Base-by-base conservation (phyloP, 441 rosid species). In the Capsella rubella region DNA sequence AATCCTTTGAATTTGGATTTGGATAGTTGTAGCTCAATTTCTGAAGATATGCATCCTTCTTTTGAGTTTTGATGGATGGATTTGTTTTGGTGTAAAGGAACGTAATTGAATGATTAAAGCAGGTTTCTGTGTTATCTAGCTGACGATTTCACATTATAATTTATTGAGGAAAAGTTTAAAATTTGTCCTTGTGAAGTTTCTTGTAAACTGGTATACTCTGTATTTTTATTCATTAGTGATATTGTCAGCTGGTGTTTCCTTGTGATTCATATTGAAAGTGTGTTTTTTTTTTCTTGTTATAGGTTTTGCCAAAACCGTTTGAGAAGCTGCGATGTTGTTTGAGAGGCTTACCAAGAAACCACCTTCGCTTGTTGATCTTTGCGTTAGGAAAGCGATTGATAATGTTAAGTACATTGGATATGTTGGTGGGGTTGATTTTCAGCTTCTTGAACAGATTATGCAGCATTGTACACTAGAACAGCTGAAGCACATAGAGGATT, bases 311-410 rank as follows among this genome's bases (percentile, higher is more conserved):
- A 21, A 21, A 21, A 21, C 25, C 25, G 25, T 21, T 21, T 21
- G n/a, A 27, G 31, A 49, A 58, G 68, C 57, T 71, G 67, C 52
- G 43, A 77, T 77, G 80, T 14, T 58, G 56, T 34, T 71, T 32
- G 76, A 71, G 35, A 49, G 63, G 40, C 69, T 50, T 8, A 15
- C 67, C 16, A 72, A 73, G 79, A 53, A 80, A 75, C 80, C 85
- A 55, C 96, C 92, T 37, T 87, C 93, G 4, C 80, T 95, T 82
- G 89, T 90, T 42, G 99, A 92, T 74, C 94, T 95, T 45, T 92
- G 96, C 65, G 79, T 92, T 21, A 57, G 75, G 63, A 76, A 76
- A 8, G 92, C 87, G 0, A 84, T 89, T 51, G 83, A 75, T 58
- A 83, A 95, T 69, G 69, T 89, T 25, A 78, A 86, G 67, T 87